Evolutionary conservation across 768 basidiomycete genomes (phyloP).

Genomic region (Lentinula guzmanii): DNA sequence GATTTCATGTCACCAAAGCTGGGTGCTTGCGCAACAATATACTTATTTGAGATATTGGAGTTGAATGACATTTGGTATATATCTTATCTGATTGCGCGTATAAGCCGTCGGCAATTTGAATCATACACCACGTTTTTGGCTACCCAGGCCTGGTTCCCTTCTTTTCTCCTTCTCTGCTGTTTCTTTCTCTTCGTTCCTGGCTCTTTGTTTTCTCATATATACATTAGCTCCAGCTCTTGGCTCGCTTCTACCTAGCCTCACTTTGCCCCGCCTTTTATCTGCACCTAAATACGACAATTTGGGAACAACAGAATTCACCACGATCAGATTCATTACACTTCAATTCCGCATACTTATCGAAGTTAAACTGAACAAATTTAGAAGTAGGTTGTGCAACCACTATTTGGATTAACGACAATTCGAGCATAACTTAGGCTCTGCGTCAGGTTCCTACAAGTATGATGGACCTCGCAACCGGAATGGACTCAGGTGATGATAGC

Average conservation of each 20-base stretch:
- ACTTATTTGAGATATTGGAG: too few relatives aligned
- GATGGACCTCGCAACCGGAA: not conserved
- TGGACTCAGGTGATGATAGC: not conserved
- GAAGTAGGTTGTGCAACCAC: not conserved
- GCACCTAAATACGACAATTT: not conserved
- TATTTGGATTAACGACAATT: not conserved
- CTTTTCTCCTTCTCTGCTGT: not conserved
- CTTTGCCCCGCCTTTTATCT: not conserved
- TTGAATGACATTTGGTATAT: not conserved
- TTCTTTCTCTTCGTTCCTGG: not conserved
- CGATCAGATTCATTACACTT: not conserved
- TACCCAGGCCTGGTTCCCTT: slow-evolving; percentile 1
- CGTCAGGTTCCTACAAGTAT: not conserved
- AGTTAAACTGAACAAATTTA: not conserved
- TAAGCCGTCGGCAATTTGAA: not conserved
- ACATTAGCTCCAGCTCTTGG: not conserved
- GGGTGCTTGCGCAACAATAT: too few relatives aligned
- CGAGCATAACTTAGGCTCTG: not conserved
- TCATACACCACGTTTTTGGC: not conserved
- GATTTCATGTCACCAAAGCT: too few relatives aligned
- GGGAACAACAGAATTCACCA: not conserved
- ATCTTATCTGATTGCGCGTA: not conserved
- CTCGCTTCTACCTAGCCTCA: not conserved
- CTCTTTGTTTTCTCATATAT: not conserved
- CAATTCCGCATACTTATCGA: not conserved